Evolutionary conservation across 495 filamentous ascomycete species (phyloP).

Genomic region (Neurospora sp.): DNA sequence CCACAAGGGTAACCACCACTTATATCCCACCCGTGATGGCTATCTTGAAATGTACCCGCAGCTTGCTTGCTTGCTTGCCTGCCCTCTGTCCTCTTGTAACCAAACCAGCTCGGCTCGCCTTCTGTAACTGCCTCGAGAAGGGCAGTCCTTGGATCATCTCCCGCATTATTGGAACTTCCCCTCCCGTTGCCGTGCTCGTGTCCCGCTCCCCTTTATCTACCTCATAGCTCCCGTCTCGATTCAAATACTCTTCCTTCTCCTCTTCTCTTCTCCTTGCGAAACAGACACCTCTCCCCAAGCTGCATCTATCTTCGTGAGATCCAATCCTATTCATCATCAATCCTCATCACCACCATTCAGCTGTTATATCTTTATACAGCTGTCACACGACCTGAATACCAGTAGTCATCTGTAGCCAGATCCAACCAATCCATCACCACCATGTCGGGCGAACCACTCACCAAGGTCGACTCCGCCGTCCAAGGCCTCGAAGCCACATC

Average conservation of each 20-base stretch:
- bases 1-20: neutral
- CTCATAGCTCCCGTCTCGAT: neutral
- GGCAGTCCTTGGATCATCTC: neutral
- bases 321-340: conserved; percentile 1
- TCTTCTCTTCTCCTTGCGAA: conserved; percentile 14
- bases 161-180: neutral
- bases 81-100: neutral
- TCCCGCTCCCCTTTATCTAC: neutral
- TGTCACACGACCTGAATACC: neutral
- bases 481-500: conserved; percentile 58
- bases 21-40: neutral
- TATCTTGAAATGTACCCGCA: neutral
- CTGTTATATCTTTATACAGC: neutral
- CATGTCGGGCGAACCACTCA: conserved; percentile 57
- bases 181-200: neutral
- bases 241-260: conserved; percentile 5
- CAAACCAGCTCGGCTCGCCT: neutral
- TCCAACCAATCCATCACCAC: conserved; percentile 15
- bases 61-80: neutral
- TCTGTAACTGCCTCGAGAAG: neutral
- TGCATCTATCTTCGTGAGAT: neutral
- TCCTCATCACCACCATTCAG: neutral
- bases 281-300: neutral
- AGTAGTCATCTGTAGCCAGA: neutral
- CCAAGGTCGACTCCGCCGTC: conserved; percentile 81